Evolutionary conservation across 2,329 filamentous ascomycete genomes (phyloP), one percentile per base, ranked within the genome.

Genomic region (Stemphylium vesicarium): DNA sequence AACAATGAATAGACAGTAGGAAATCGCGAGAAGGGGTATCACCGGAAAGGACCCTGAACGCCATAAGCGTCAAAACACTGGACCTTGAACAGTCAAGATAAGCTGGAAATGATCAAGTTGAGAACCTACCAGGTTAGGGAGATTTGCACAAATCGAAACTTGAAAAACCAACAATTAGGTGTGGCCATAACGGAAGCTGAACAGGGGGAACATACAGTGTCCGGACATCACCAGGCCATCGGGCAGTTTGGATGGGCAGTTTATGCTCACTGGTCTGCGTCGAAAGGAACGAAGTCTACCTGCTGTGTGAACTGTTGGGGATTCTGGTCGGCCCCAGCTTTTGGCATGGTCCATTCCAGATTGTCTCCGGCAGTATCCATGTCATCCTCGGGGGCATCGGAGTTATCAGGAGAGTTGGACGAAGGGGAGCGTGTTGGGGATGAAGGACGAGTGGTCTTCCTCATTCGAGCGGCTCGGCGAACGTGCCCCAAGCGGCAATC

Each of bases 401-500:
- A 50, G 6, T 37, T 31, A 36, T 39, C 39, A 18, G 53, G 33
- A 10, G 50, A 40, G 31, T 44, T 39, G 22, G 43, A 39, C n/a
- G 29, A 48, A 24, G 36, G 44, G 42, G 59, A 50, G 8, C 42
- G 38, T 9, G 31, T 53, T 36, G 62, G 53, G 11, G 65, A 62
- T 15, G 63, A 56, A 26, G 43, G 57, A 39, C 56, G 60, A 12
- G 40, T 50, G 26, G 58, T 35, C 39, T 65, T 62, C 33, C 66
- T 66, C 63, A 71, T 66, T 12, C 68, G 62, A 46, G 63, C 63
- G 11, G 70, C 71, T 39, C 68, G 66, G 29, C 95, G 91, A 73
- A 94, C 86, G 78, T 99, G 95, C 56, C 87, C 89, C 50, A 96
- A 84, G 73, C 89, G 90, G 81, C 94, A 98, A 63, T 88, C 87